Percentiles rank a stretch among this genome's conserved stretches.
phyloP scores from a whole-genome alignment of 495 filamentous ascomycete species.

The Geoglossum glabrum region DNA sequence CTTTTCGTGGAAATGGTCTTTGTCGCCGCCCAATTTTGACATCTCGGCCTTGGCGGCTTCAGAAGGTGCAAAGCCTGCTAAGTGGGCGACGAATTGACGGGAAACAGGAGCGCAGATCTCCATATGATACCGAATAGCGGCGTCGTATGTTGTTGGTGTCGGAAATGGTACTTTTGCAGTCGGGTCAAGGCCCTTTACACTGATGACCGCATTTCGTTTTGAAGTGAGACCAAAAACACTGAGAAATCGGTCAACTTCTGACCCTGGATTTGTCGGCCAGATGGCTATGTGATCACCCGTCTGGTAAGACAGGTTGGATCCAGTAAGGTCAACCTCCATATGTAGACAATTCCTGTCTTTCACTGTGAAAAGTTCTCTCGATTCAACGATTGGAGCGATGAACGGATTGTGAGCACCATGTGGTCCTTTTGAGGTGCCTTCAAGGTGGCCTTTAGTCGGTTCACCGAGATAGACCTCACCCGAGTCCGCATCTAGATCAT shows the following conservation, averaged over 20 bases:
- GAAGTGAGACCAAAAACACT: conserved; percentile 49
- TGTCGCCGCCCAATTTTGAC: conserved; percentile 72
- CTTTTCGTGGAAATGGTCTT: conserved; percentile 87
- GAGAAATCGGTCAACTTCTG: conserved; percentile 82
- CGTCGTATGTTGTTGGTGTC: conserved; percentile 90
- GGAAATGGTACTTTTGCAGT: conserved; percentile 97
- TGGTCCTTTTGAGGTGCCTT: conserved; percentile 67
- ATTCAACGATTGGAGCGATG: conserved; percentile 84
- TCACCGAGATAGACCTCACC: conserved; percentile 86
- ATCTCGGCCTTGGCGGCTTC: conserved; percentile 70
- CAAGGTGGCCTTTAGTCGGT: conserved; percentile 87
- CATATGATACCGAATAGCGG: conserved; percentile 86
- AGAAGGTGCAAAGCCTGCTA: conserved; percentile 79
- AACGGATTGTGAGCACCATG: conserved; percentile 95
- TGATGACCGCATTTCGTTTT: conserved; percentile 71
- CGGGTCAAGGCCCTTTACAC: conserved; percentile 79
- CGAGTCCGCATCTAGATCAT: conserved; percentile 53
- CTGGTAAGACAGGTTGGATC: conserved; percentile 73
- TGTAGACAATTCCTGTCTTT: conserved; percentile 92
- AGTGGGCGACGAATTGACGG: conserved; percentile 75
- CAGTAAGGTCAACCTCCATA: conserved; percentile 83
- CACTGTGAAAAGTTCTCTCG: conserved; percentile 74
- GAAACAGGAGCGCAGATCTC: conserved; percentile 91
- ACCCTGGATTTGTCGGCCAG: conserved; percentile 91
- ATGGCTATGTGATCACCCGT: conserved; percentile 95